These are phyloP conservation scores for Pholiota adiposa DNA, from an alignment of 1,284 basidiomycete species.

Conservation along the genomic window DNA sequence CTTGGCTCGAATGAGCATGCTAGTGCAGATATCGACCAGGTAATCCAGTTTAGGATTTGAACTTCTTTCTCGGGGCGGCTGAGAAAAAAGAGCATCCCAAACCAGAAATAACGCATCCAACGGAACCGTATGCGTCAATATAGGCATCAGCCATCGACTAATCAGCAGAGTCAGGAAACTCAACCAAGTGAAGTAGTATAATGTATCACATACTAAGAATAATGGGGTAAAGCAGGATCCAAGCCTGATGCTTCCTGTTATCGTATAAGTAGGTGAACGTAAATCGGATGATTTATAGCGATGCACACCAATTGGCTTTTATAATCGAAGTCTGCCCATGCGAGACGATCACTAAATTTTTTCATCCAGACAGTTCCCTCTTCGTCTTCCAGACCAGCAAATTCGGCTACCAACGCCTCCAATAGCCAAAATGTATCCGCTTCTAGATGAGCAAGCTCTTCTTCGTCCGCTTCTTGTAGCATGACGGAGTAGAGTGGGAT, in stretches of 20 bases:
- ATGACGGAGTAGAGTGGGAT: conserved; percentile 71
- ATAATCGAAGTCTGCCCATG: conserved; percentile 69
- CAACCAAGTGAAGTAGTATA: neutral
- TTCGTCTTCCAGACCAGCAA: conserved; percentile 70
- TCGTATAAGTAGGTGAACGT: conserved; percentile 5
- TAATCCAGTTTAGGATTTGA: conserved; percentile 66
- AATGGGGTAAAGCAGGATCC: conserved; percentile 75
- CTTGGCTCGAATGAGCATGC: conserved; percentile 66
- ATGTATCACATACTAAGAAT: conserved; percentile 61
- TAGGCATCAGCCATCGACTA: conserved; percentile 78
- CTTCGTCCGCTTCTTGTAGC: conserved; percentile 60
- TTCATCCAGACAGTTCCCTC: conserved; percentile 64
- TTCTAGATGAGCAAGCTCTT: conserved; percentile 69
- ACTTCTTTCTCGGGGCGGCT: conserved; percentile 55
- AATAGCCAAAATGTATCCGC: conserved; percentile 84
- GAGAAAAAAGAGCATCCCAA: conserved; percentile 76
- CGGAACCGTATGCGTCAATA: conserved; percentile 74
- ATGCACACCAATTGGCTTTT: conserved; percentile 59
- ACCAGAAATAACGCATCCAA: conserved; percentile 58
- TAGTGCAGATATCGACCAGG: conserved; percentile 68
- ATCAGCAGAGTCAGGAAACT: neutral
- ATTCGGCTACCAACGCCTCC: conserved; percentile 72
- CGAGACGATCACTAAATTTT: conserved; percentile 63
- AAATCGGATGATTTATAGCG: conserved; percentile 4
- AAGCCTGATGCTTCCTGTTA: conserved; percentile 59